Base-by-base conservation (phyloP, 768 basidiomycete species). In the Exsudoporus frostii region DNA sequence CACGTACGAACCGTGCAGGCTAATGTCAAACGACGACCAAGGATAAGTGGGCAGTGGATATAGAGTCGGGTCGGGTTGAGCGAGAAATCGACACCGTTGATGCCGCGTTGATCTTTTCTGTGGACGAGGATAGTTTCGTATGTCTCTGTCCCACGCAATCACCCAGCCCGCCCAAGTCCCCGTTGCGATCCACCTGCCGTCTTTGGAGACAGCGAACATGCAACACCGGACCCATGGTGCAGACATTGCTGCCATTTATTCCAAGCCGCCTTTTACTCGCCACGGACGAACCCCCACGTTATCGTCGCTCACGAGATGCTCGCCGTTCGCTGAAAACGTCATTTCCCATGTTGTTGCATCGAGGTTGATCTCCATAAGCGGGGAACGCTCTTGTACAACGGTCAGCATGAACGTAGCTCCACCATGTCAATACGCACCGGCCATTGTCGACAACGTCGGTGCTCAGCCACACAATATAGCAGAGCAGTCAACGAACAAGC, bases 101-200 rank as follows among this genome's bases (percentile, higher is more conserved):
- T 14, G 25, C 2, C 22, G 2, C 7, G 2, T 17, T 11, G 1
- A 1, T 25, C 2, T 0, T 38, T 22, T 24, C 4, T 13, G 10
- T 25, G 17, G 13, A 2, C 6, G 3, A 51, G 27, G 11, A 39
- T 17, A 3, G 20, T 7, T 24, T 36, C 5, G 37, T 24, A 13
- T 1, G 38, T 48, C 11, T 44, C 8, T 14, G 55, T 40, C 25
- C 52, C 53, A 56, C 0, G 45, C 13, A 0, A 39, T 6, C 15
- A 48, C 7, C 1, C 15, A 3, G 9, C 43, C 29, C 2, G 0
- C 0, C 5, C 2, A 1, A 11, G 40, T 38, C 5, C 55, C 55
- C 2, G 46, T 47, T 17, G 37, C 55, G n/a, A 56, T 56, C 37
- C 44, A 53, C 15, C 20, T n/a, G 8, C 45, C 45, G 7, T 56